These are phyloP conservation scores for Cylindrotheca closterium DNA, from an alignment of 108 stramenopile genomes.

Conservation along the genomic window DNA sequence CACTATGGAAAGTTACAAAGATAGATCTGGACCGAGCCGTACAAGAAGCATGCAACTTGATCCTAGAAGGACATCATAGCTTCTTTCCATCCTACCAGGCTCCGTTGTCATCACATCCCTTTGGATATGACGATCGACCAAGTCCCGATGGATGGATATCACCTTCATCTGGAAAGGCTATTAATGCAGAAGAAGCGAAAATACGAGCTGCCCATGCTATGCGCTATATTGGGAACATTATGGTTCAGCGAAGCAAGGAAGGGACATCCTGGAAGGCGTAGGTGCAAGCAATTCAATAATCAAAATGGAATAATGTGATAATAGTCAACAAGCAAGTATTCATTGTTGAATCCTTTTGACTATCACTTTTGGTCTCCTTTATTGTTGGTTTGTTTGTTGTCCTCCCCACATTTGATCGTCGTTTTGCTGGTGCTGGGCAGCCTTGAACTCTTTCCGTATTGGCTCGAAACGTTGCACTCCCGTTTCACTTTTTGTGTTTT, in stretches of 20 bases:
- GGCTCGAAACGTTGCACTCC: no score
- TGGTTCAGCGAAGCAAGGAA: constrained; percentile 75
- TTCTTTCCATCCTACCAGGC: constrained; percentile 66
- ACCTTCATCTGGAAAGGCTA: constrained; percentile 18
- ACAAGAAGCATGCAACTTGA: constrained; percentile 61
- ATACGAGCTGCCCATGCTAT: constrained; percentile 65
- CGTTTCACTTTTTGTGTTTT: no score
- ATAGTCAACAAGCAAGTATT: neutral
- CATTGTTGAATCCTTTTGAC: neutral
- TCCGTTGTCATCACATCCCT: no score
- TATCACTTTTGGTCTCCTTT: neutral
- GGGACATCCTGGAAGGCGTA: constrained; percentile 62
- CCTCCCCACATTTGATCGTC: neutral
- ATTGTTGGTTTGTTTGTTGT: neutral
- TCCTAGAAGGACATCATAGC: constrained; percentile 52
- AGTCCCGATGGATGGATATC: constrained; percentile 32
- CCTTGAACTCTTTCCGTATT: no score
- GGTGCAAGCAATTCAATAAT: neutral
- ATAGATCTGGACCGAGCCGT: constrained; percentile 71
- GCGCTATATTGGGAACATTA: constrained; percentile 69
- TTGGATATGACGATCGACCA: constrained; percentile 13
- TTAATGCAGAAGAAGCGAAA: constrained; percentile 51
- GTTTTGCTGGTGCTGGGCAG: constrained; percentile 24
- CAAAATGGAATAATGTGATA: neutral
- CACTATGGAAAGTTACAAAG: constrained; percentile 81